Evolutionary conservation across 2,329 filamentous ascomycete species (phyloP).

Genomic region (Macroventuria anomochaeta): DNA sequence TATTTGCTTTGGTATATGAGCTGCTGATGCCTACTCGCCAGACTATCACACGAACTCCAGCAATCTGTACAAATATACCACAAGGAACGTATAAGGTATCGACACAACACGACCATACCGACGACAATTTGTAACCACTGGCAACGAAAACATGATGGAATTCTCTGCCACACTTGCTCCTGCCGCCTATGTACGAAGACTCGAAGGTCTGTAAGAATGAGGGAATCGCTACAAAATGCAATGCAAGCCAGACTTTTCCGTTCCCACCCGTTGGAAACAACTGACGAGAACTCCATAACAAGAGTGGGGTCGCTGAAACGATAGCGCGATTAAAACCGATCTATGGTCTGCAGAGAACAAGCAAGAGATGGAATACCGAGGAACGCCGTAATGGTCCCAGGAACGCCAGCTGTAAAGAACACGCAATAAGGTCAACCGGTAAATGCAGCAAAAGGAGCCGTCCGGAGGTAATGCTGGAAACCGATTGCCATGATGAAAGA

Average conservation of each 20-base stretch:
- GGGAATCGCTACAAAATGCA: constrained; percentile 42
- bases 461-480: constrained; percentile 39
- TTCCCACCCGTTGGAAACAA: constrained; percentile 31
- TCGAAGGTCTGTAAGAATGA: constrained; percentile 31
- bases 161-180: constrained; percentile 26
- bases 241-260: constrained; percentile 41
- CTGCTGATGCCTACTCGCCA: constrained; percentile 1
- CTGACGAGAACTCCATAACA: constrained; percentile 31
- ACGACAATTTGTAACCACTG: constrained; percentile 19
- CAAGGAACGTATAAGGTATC: constrained; percentile 5
- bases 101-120: constrained; percentile 3
- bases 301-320: constrained; percentile 39
- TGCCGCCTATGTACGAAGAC: constrained; percentile 34
- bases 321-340: constrained; percentile 42
- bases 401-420: constrained; percentile 40
- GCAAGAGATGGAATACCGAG: constrained; percentile 23
- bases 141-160: constrained; percentile 26
- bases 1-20: constrained; percentile 7
- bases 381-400: constrained; percentile 28
- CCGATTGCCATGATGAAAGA: constrained; percentile 20
- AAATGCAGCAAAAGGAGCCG: constrained; percentile 45
- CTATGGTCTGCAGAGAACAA: constrained; percentile 34
- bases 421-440: constrained; percentile 40
- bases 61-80: constrained; percentile 17
- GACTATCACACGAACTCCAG: constrained; percentile 1